Base-by-base conservation (phyloP, 2,329 filamentous ascomycete genomes). In the Colletotrichum noveboracense region DNA sequence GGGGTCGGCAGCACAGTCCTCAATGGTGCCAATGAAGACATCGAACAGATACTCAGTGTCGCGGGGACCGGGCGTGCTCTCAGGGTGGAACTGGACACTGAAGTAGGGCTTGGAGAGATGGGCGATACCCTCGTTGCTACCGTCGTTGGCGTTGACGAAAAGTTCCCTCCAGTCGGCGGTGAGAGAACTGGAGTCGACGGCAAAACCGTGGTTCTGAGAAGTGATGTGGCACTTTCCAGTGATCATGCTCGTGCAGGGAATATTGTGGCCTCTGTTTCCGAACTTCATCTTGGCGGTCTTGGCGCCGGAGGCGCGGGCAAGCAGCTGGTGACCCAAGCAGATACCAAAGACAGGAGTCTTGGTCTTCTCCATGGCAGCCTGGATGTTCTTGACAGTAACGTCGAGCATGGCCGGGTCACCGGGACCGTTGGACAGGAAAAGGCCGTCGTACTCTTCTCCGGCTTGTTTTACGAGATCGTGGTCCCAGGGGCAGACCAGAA, bases 51-150 rank as follows among this genome's bases (percentile, higher is more conserved):
- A 98, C 84, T 99, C 97, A 32, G 97, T 99, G 83, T 99, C 97
- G 43, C 95, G 92, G 67, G 97, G 97, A 74, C 97, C 97, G 4
- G 97, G 97, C 2, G 96, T 97, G 88, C 96, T 98, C 86, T 99
- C 97, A 0, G 97, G 97, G 83, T 99, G 97, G 88, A 99, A 99
- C 84, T 99, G 97, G n/a, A 98, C 97, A 89, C 96, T 98, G 90
- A 99, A 99, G 88, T 96, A 97, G 67, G 97, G 97, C 82, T 93
- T 94, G 84, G 88, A 91, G 65, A 91, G 88, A 84, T 98, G 96
- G 85, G 96, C 94, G 82, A 99, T 98, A 86, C 97, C 97, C 88
- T 99, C 97, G 85, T 99, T 99, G 86, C 95, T 98, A 80, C 95
- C 95, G 80, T 99, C 97, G 85, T 99, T 99, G 85, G 97, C 96